Evolutionary conservation across 257 asterid genomes (phyloP).

Genomic region (Asclepias syriaca): DNA sequence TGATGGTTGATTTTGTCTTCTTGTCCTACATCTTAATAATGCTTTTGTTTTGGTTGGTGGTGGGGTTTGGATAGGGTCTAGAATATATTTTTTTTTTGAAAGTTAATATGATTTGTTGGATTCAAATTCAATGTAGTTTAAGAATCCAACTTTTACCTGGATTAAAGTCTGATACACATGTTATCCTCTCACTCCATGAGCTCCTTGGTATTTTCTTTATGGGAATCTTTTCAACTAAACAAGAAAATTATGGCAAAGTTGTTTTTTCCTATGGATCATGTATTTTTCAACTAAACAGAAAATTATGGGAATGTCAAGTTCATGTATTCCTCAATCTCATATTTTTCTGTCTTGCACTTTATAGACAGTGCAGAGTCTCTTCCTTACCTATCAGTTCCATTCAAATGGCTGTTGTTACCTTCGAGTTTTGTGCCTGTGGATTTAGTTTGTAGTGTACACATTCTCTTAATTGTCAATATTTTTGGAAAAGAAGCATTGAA

Average conservation of each 20-base stretch:
- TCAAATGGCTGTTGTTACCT: background rate
- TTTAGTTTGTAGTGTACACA: constrained; percentile 1
- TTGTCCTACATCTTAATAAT: background rate
- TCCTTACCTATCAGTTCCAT: background rate
- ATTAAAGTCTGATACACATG: background rate
- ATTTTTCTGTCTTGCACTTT: background rate
- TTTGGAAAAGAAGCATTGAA: constrained; percentile 18
- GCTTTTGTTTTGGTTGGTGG: background rate
- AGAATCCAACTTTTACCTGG: background rate
- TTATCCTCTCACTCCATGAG: background rate
- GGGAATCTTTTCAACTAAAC: background rate
- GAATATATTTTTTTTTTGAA: background rate
- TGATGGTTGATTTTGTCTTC: background rate
- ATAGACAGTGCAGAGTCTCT: background rate
- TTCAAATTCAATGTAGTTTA: background rate
- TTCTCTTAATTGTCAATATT: constrained; percentile 15
- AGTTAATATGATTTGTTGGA: background rate
- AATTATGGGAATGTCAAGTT: background rate
- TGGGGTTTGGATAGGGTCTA: background rate
- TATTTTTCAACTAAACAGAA: background rate
- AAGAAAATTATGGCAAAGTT: background rate
- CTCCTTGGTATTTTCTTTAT: background rate
- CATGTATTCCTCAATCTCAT: background rate
- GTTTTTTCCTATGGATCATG: background rate
- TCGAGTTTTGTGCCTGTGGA: background rate